Percentiles rank a stretch among this genome's conserved stretches.
Evolutionary conservation across 1,284 basidiomycete genomes (phyloP).

Genomic region (Farysia itapuensis): DNA sequence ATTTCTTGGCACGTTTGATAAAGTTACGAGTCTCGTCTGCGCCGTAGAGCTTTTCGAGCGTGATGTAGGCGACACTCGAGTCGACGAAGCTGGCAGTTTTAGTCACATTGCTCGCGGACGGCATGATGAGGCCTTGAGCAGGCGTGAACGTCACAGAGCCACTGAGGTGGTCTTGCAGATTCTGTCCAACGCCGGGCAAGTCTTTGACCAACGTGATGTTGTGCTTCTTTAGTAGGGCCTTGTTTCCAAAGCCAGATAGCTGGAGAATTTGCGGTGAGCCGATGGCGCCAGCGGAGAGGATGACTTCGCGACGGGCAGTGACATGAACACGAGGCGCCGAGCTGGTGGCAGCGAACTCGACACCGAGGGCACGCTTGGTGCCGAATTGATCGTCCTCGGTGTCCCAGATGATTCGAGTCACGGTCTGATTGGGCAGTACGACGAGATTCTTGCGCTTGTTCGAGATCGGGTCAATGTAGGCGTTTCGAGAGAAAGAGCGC

Average conservation of each 20-base stretch:
- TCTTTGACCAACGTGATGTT: conserved; percentile 62
- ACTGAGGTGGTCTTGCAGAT: conserved; percentile 64
- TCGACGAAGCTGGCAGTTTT: conserved; percentile 46
- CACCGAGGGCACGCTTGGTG: conserved; percentile 30
- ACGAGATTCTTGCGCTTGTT: conserved; percentile 43
- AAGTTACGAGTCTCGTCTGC: conserved; percentile 24
- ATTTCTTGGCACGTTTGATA: conserved; percentile 17
- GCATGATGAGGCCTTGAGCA: conserved; percentile 14
- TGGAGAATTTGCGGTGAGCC: conserved; percentile 64
- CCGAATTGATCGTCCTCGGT: conserved; percentile 14
- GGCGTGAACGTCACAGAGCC: conserved; percentile 31
- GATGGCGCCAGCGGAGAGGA: conserved; percentile 56
- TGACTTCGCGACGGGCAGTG: conserved; percentile 50
- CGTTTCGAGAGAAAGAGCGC: conserved; percentile 43
- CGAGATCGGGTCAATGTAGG: conserved; percentile 43
- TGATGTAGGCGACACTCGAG: conserved; percentile 44
- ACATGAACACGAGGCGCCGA: conserved; percentile 24
- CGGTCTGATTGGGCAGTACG: conserved; percentile 47
- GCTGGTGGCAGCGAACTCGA: conserved; percentile 35
- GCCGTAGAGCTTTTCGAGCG: conserved; percentile 39
- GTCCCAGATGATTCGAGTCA: conserved; percentile 40
- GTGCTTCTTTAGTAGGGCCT: conserved; percentile 60
- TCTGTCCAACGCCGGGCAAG: conserved; percentile 65
- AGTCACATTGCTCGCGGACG: conserved; percentile 13
- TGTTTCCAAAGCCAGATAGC: conserved; percentile 64